These are phyloP conservation scores for Furcasterigmium furcatum DNA, from an alignment of 2,329 filamentous ascomycete genomes.

Conservation along the genomic window DNA sequence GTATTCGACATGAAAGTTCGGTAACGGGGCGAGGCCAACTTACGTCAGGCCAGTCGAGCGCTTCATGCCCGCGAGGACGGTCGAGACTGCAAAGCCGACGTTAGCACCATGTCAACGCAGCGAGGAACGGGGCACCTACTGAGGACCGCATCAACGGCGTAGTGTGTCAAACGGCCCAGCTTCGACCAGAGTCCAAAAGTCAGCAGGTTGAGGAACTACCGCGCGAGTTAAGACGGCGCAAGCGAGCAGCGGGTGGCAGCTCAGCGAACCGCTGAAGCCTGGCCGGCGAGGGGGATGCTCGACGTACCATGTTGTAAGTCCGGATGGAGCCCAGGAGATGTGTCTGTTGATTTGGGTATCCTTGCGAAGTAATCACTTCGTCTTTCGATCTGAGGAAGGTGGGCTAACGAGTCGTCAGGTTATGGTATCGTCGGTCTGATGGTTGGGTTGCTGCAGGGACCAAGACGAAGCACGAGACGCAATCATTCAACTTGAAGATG, in stretches of 20 bases:
- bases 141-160: conserved; percentile 93
- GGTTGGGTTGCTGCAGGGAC: background rate
- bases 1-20: too few species aligned
- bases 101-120: background rate
- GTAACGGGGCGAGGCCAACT: conserved; percentile 46
- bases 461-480: background rate
- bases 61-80: conserved; percentile 95
- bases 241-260: conserved; percentile 2
- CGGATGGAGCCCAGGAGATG: background rate
- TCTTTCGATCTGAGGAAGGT: background rate
- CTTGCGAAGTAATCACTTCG: background rate
- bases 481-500: too few species aligned
- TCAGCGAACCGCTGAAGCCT: conserved; percentile 2
- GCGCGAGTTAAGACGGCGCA: conserved; percentile 33
- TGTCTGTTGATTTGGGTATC: background rate
- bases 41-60: conserved; percentile 97
- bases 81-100: conserved; percentile 63
- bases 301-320: conserved; percentile 10
- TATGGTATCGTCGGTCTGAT: background rate
- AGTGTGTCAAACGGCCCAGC: conserved; percentile 91
- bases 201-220: conserved; percentile 63
- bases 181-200: conserved; percentile 69
- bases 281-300: conserved; percentile 3
- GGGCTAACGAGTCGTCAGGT: background rate
- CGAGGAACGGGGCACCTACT: conserved; percentile 47